Evolutionary conservation across 129 eudicot species (phyloP).

Genomic region (Smallanthus sonchifolius): DNA sequence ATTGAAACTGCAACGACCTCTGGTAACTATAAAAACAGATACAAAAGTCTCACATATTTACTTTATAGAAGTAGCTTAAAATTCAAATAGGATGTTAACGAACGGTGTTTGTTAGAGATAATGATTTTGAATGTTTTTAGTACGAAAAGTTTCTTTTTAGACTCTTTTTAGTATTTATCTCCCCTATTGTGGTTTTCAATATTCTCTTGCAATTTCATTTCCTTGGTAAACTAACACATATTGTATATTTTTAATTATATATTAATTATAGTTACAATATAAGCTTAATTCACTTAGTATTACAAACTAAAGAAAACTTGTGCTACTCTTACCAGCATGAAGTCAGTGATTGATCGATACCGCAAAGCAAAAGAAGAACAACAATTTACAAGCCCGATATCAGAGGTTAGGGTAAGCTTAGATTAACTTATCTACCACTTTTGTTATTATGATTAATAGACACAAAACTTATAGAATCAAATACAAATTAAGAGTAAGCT

Average conservation of each 20-base stretch:
- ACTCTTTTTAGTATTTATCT: no score
- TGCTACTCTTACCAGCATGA: conserved; percentile 60
- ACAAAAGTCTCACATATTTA: no score
- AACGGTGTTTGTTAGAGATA: neutral
- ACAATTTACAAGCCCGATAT: conserved; percentile 46
- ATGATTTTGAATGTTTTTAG: neutral
- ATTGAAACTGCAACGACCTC: no score
- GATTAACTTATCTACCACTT: neutral
- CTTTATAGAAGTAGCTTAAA: no score
- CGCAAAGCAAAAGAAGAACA: conserved; percentile 69
- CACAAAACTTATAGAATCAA: neutral
- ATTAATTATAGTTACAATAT: neutral
- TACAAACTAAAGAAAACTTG: conserved; percentile 16
- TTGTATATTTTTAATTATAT: neutral
- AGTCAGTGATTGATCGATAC: conserved; percentile 75
- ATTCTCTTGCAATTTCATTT: neutral
- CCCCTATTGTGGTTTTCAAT: no score
- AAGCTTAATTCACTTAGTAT: neutral
- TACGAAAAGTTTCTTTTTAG: no score
- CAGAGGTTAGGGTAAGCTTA: conserved; percentile 70
- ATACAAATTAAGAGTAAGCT: no score
- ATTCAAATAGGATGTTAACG: neutral
- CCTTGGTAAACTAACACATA: neutral
- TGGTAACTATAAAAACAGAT: no score
- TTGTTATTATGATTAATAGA: neutral